Evolutionary conservation across 1,284 basidiomycete genomes (phyloP).

Genomic region (Stereum hirsutum): DNA sequence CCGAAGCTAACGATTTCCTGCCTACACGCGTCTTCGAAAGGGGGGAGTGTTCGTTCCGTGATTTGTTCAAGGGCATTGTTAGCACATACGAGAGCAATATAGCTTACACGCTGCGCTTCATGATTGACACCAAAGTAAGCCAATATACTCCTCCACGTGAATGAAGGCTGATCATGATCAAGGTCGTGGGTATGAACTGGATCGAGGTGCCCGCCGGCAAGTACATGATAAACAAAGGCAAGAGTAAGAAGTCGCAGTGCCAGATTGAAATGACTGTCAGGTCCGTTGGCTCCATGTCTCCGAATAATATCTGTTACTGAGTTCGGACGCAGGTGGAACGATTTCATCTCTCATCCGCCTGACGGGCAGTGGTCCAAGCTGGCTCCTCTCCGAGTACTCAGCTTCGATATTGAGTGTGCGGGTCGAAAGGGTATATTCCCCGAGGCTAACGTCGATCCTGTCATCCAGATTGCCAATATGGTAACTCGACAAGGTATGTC

Average conservation of each 20-base stretch:
- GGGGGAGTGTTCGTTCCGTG: conserved; percentile 69
- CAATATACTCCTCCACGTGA: conserved; percentile 1
- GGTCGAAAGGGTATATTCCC: conserved; percentile 94
- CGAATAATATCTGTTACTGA: neutral
- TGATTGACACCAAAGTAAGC: conserved; percentile 87
- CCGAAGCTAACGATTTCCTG: conserved; percentile 10
- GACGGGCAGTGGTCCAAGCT: conserved; percentile 88
- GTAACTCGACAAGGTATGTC: conserved; percentile 92
- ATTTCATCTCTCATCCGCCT: conserved; percentile 80
- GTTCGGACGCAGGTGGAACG: conserved; percentile 53
- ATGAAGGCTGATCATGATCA: conserved; percentile 7
- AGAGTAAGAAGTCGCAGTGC: conserved; percentile 67
- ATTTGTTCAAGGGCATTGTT: conserved; percentile 48
- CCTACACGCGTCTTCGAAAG: conserved; percentile 76
- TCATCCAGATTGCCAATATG: conserved; percentile 98
- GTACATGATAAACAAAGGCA: conserved; percentile 53
- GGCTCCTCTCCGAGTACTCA: conserved; percentile 85
- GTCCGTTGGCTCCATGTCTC: conserved; percentile 30
- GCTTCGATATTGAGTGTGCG: conserved; percentile 97
- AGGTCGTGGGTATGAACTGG: conserved; percentile 98
- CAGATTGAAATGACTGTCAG: conserved; percentile 78
- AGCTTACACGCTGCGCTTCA: conserved; percentile 81
- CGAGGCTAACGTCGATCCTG: conserved; percentile 80
- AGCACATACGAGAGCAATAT: conserved; percentile 91
- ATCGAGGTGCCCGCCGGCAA: conserved; percentile 80